These are phyloP conservation scores for Halteria grandinella DNA, from an alignment of 73 alveolate species.

Conservation along the genomic window DNA sequence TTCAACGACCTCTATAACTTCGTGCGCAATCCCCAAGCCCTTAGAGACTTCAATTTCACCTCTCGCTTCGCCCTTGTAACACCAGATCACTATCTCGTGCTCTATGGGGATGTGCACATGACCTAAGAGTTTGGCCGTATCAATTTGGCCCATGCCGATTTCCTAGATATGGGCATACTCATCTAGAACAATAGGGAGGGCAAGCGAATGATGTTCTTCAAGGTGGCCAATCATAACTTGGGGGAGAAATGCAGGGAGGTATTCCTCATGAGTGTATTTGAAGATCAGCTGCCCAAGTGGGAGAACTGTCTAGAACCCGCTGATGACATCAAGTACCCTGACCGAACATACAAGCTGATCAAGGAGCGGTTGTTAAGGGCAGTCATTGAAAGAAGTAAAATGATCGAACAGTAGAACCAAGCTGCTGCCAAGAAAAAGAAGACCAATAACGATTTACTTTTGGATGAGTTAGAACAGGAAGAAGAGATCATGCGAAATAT, in stretches of 20 bases:
- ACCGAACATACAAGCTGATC: slow-evolving; percentile 29
- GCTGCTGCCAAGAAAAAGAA: too few relatives aligned
- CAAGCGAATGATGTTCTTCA: slow-evolving; percentile 36
- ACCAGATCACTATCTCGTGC: slow-evolving; percentile 2
- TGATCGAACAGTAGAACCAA: too few relatives aligned
- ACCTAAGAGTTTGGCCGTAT: not conserved
- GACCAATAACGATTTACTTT: too few relatives aligned
- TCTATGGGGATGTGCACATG: slow-evolving; percentile 33
- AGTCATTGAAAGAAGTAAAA: too few relatives aligned
- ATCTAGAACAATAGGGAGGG: slow-evolving; percentile 9
- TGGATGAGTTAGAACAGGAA: too few relatives aligned
- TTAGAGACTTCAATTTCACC: not conserved
- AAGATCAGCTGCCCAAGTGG: slow-evolving; percentile 37
- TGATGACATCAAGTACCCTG: slow-evolving; percentile 28
- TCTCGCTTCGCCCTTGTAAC: slow-evolving; percentile 25
- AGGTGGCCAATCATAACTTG: slow-evolving; percentile 18
- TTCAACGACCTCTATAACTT: slow-evolving; percentile 38
- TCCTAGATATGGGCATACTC: slow-evolving; percentile 35
- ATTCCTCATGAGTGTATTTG: slow-evolving; percentile 19
- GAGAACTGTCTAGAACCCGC: slow-evolving; percentile 29
- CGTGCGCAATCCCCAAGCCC: not conserved
- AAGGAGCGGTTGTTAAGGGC: slow-evolving; percentile 21
- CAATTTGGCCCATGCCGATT: slow-evolving; percentile 8
- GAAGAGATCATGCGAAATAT: too few relatives aligned
- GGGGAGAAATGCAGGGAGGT: slow-evolving; percentile 45